Evolutionary conservation across 306 rosid genomes (phyloP), one percentile per base, ranked within the genome.

Genomic region (Quillaja saponaria): DNA sequence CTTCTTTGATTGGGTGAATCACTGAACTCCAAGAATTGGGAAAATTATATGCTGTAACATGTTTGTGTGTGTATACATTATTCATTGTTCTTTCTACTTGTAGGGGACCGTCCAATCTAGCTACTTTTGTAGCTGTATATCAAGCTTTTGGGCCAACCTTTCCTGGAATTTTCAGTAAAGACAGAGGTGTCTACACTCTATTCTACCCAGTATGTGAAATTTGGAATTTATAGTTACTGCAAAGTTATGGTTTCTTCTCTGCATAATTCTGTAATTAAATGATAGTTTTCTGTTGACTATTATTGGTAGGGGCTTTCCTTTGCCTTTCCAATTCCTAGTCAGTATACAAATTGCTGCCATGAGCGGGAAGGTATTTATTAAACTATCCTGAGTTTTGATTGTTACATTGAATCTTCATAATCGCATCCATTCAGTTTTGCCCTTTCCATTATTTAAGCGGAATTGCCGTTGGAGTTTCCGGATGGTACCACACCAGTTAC

Each of bases 401-500:
- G 54, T 21, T 51, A 21, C 25, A 14, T 39, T 15, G 9, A 66
- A n/a, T 68, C 53, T 71, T 41, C 51, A 52, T 39, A 16, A 75
- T 78, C 45, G 52, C 58, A 64, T 69, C 38, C 46, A 49, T 34
- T 20, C 39, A 77, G 58, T 13, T 44, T 54, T 16, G 62, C 47
- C 21, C 38, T 61, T 68, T 77, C 74, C 40, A 52, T 56, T 59
- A 46, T 69, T 49, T 40, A 69, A 92, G 96, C 82, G 66, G 97
- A 85, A 77, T 73, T 92, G 61, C 99, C 99, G 14, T 71, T 92
- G 64, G 99, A 92, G 97, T 92, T 92, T 81, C 99, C 97, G 0
- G 99, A 92, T 75, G 99, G 99, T 49, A 92, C 99, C 40, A 92
- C 99, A 3, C 99, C 99, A 14, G 99, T 89, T 18, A 87, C 99